Base-by-base conservation (phyloP, 1,139 yeast genomes). In the Hemisphaericaspora xylanilytica region DNA sequence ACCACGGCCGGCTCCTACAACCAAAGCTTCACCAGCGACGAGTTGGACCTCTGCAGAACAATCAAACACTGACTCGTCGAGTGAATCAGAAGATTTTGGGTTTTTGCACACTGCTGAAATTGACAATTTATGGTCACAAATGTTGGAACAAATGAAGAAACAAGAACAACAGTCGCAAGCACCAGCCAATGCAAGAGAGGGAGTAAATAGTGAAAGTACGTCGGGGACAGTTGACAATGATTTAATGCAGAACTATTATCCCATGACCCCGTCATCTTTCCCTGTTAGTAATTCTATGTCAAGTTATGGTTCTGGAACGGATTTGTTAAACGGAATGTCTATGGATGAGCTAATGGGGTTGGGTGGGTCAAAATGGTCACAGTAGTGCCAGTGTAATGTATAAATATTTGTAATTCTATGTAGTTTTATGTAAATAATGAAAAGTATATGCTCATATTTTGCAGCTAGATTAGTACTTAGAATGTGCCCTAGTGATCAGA, bases 301-400 rank as follows among this genome's bases (percentile, higher is more conserved):
- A 26, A 97, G 97, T 16, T 90, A 97, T 75, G 97, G 97, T 49
- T 81, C 86, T 76, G 90, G 90, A 21, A 97, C 97, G 39, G 90
- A 74, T 56, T 92, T 97, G 58, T 96, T 78, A 69, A 90, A 87
- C 32, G 98, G 97, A 37, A 86, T 79, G 62, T 92, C 97, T 41
- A 90, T 33, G 13, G 36, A 33, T 3, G 31, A 33, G 16, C 21
- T 33, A 11, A 20, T 33, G 16, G 35, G 35, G 9, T 25, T 32
- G 11, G 11, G 15, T 24, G 28, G 28, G 11, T 11, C 22, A n/a
- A 17, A 20, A 8, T 18, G 25, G 29, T 4, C 4, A 17, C 13
- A 17, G 2, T 11, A 18, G 10, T 30, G 12, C 11, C 5, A 20
- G 32, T 28, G 9, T 22, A n/a, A 22, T 22, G 9, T 22, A 10